A percentile compares a stretch with the other conserved stretches of the same genome.
Conservation (phyloP, 495 filamentous ascomycete species). For the Talaromyces liani region DNA sequence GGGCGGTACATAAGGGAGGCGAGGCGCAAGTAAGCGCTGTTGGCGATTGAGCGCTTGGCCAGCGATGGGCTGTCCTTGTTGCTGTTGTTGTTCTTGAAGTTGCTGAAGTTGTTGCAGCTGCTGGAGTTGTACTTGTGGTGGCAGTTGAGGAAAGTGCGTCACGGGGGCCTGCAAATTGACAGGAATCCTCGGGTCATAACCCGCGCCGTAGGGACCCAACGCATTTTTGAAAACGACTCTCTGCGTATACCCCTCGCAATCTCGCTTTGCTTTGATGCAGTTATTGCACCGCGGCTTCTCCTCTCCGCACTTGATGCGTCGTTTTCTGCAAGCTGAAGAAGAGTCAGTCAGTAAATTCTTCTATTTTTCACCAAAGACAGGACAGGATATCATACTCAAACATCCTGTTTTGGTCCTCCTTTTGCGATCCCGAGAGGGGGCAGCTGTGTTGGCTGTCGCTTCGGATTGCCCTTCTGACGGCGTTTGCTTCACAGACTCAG, state of each 20-base stretch:
- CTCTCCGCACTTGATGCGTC: conserved; percentile 96
- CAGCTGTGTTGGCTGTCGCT: conserved; percentile 10
- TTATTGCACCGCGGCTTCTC: conserved; percentile 86
- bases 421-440: conserved; percentile 23
- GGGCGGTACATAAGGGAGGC: neutral
- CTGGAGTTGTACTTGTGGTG: neutral
- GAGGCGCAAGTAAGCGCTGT: conserved; percentile 9
- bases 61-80: neutral
- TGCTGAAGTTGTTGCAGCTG: neutral
- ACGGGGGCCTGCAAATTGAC: conserved; percentile 6
- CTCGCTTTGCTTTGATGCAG: conserved; percentile 89
- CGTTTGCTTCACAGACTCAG: neutral
- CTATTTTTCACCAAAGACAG: neutral
- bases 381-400: conserved; percentile 54
- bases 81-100: neutral
- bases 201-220: conserved; percentile 46
- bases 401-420: conserved; percentile 96
- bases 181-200: conserved; percentile 14
- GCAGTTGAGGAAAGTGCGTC: conserved; percentile 9
- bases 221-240: conserved; percentile 90
- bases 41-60: neutral
- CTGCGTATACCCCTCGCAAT: conserved; percentile 93
- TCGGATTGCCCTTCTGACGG: neutral
- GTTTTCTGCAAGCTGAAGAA: conserved; percentile 75
- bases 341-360: conserved; percentile 10